A percentile compares a stretch with the other conserved stretches of the same genome.
Evolutionary conservation across 1,139 yeast genomes (phyloP).

Genomic region (Sugiyamaella pinicola): DNA sequence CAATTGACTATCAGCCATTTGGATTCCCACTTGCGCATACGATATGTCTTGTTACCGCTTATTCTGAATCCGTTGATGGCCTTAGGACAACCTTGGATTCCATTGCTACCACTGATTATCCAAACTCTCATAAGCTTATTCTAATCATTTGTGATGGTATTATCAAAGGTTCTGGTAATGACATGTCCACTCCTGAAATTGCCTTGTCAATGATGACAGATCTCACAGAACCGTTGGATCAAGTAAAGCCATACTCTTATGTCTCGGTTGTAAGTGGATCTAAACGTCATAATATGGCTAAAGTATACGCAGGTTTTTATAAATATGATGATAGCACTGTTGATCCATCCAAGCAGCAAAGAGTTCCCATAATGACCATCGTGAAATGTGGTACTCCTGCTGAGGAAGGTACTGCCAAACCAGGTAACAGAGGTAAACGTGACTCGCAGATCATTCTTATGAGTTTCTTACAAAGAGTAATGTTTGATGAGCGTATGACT

Average conservation of each 20-base stretch:
- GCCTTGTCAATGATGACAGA: slow-evolving; percentile 87
- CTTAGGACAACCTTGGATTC: slow-evolving; percentile 88
- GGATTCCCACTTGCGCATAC: slow-evolving; percentile 86
- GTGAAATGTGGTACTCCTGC: slow-evolving; percentile 94
- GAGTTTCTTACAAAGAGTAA: slow-evolving; percentile 88
- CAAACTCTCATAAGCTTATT: slow-evolving; percentile 87
- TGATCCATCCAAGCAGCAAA: slow-evolving; percentile 79
- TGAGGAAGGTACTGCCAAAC: slow-evolving; percentile 77
- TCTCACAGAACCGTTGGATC: slow-evolving; percentile 67
- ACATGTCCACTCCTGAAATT: slow-evolving; percentile 82
- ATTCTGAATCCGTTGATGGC: slow-evolving; percentile 88
- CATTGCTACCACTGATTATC: slow-evolving; percentile 87
- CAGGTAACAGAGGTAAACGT: slow-evolving; percentile 98
- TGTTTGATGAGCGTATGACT: slow-evolving; percentile 97
- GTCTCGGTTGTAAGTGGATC: slow-evolving; percentile 94
- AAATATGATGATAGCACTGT: slow-evolving; percentile 74
- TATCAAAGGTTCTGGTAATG: slow-evolving; percentile 92
- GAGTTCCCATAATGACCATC: slow-evolving; percentile 78
- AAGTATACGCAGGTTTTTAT: slow-evolving; percentile 83
- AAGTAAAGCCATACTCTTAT: slow-evolving; percentile 78
- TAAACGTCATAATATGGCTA: slow-evolving; percentile 97
- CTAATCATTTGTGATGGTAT: slow-evolving; percentile 90
- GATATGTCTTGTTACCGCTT: slow-evolving; percentile 84
- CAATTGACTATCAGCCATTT: slow-evolving; percentile 82
- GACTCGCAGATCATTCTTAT: slow-evolving; percentile 93